These are phyloP conservation scores for Torrubiellomyces zombiae DNA, from an alignment of 2,329 filamentous ascomycete species.

Conservation along the genomic window DNA sequence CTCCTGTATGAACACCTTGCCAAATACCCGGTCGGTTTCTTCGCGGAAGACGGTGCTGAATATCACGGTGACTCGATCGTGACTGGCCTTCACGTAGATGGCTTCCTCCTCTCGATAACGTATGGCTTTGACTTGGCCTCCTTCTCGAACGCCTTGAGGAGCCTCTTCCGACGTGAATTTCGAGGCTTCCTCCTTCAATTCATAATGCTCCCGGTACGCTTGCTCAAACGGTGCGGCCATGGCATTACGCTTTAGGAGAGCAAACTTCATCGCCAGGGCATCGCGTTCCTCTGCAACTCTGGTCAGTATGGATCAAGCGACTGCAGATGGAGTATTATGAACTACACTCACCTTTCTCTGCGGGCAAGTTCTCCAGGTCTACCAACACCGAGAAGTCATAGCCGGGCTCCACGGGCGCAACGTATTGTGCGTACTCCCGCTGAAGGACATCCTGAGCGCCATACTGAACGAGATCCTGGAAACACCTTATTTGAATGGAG, in stretches of 20 bases:
- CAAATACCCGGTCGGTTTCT: conserved; percentile 93
- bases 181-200: conserved; percentile 71
- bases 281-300: conserved; percentile 53
- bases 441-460: conserved; percentile 83
- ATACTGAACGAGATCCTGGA: conserved; percentile 77
- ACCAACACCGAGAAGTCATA: conserved; percentile 93
- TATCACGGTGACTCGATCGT: conserved; percentile 95
- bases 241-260: conserved; percentile 88
- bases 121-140: conserved; percentile 85
- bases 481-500: conserved; percentile 91
- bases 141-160: conserved; percentile 76
- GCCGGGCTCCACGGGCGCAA: conserved; percentile 70
- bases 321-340: conserved; percentile 4
- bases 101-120: conserved; percentile 98
- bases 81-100: conserved; percentile 95
- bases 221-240: conserved; percentile 98
- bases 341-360: conserved; percentile 45
- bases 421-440: conserved; percentile 87
- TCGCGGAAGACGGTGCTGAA: conserved; percentile 97
- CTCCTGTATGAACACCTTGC: conserved; percentile 96
- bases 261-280: conserved; percentile 72
- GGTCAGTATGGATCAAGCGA: not conserved
- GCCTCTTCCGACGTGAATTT: conserved; percentile 90
- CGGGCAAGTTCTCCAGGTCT: conserved; percentile 75
- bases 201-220: conserved; percentile 84